A percentile compares a stretch with the other conserved stretches of the same genome.
These are phyloP conservation scores for Diaporthe helianthi DNA, from an alignment of 2,329 filamentous ascomycete genomes.

Conservation along the genomic window DNA sequence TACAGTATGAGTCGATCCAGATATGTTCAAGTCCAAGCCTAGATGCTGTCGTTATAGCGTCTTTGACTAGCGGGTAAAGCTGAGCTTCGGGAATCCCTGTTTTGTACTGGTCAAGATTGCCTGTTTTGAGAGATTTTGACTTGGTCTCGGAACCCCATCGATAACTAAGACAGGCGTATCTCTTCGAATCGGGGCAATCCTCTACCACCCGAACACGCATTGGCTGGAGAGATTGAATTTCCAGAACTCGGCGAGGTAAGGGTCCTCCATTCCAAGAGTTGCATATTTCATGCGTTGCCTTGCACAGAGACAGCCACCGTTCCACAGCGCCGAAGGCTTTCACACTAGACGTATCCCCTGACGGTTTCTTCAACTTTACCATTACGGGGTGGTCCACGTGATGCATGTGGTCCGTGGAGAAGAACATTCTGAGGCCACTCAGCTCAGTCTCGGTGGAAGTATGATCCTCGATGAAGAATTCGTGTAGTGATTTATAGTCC, in stretches of 20 bases:
- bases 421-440: too few species aligned
- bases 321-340: too few species aligned
- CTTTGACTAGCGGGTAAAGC: background rate
- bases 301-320: too few species aligned
- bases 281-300: too few species aligned
- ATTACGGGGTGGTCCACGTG: too few species aligned
- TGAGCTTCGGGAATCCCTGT: background rate
- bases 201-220: background rate
- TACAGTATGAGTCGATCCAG: conserved; percentile 5
- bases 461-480: too few species aligned
- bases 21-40: background rate
- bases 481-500: too few species aligned
- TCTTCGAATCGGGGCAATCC: background rate
- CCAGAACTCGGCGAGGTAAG: background rate
- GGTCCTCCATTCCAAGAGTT: too few species aligned
- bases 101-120: background rate
- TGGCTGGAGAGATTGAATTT: background rate
- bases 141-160: background rate
- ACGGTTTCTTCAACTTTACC: too few species aligned
- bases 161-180: background rate
- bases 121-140: background rate
- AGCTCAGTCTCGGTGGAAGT: too few species aligned
- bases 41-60: background rate
- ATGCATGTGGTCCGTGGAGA: too few species aligned
- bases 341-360: too few species aligned